Percentiles rank a stretch among this genome's conserved stretches.
phyloP scores from a whole-genome alignment of 2,329 filamentous ascomycete genomes.

The Amphichorda felina region DNA sequence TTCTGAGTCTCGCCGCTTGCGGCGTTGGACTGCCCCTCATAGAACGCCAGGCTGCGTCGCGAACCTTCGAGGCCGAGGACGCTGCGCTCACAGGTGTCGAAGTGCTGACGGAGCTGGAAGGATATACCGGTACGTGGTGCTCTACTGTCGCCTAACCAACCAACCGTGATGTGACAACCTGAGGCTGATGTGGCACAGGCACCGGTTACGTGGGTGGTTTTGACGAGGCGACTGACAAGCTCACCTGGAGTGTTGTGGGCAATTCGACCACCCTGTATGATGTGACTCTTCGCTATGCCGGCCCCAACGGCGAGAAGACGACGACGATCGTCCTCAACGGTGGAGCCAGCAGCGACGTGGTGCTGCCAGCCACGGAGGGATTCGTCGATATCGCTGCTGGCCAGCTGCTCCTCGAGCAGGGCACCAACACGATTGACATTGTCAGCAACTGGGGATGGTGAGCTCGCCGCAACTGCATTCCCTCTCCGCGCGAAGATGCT shows the following conservation, averaged over 20 bases:
- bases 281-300: constrained; percentile 28
- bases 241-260: constrained; percentile 28
- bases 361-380: constrained; percentile 21
- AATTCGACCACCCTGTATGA: constrained; percentile 25
- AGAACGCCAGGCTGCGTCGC: too few relatives aligned
- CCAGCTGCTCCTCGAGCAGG: constrained; percentile 29
- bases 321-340: constrained; percentile 29
- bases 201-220: constrained; percentile 35
- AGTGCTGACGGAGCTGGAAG: too few relatives aligned
- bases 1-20: too few relatives aligned
- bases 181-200: constrained; percentile 20
- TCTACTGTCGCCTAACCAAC: too few relatives aligned
- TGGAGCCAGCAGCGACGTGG: constrained; percentile 26
- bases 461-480: too few relatives aligned
- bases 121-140: too few relatives aligned
- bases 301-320: constrained; percentile 31
- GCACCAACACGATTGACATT: constrained; percentile 30
- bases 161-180: too few relatives aligned
- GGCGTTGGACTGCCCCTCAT: too few relatives aligned
- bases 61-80: too few relatives aligned
- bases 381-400: constrained; percentile 28
- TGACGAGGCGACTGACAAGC: constrained; percentile 25
- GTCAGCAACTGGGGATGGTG: constrained; percentile 37
- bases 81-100: too few relatives aligned
- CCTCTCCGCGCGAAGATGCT: too few relatives aligned